Evolutionary conservation across 768 basidiomycete species (phyloP).

Genomic region (Trametopsis cervina): DNA sequence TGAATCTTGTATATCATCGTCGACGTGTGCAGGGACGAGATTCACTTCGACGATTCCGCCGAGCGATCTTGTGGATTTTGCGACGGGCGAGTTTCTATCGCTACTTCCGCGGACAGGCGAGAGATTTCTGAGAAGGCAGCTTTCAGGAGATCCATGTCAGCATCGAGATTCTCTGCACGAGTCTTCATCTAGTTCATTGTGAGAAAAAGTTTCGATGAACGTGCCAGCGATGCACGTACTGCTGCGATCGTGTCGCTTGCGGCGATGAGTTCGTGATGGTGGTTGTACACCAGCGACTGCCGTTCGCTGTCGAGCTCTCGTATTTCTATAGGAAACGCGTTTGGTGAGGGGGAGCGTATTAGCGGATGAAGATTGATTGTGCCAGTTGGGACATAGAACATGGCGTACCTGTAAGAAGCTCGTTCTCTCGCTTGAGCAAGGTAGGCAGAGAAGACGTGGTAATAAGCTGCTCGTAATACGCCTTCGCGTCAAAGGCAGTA

Average conservation of each 20-base stretch:
- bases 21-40: no score
- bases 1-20: no score
- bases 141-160: conserved; percentile 74
- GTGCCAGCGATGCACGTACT: conserved; percentile 34
- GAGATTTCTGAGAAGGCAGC: conserved; percentile 85
- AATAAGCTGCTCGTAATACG: conserved; percentile 82
- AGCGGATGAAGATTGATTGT: not conserved
- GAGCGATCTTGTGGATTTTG: no score
- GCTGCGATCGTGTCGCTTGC: conserved; percentile 89
- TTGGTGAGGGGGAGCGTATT: not conserved
- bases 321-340: conserved; percentile 52
- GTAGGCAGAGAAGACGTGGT: conserved; percentile 69
- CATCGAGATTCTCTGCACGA: conserved; percentile 78
- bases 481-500: conserved; percentile 71
- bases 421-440: conserved; percentile 76
- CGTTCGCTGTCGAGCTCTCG: conserved; percentile 81
- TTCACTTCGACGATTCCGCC: no score
- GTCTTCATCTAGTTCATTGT: conserved; percentile 86
- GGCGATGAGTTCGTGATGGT: conserved; percentile 91
- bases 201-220: no score
- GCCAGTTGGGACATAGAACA: no score
- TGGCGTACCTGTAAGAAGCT: conserved; percentile 58
- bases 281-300: conserved; percentile 90
- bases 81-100: conserved; percentile 28
- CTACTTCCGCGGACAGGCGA: conserved; percentile 62